phyloP scores from a whole-genome alignment of 495 filamentous ascomycete genomes.

The Talaromyces ruber region DNA sequence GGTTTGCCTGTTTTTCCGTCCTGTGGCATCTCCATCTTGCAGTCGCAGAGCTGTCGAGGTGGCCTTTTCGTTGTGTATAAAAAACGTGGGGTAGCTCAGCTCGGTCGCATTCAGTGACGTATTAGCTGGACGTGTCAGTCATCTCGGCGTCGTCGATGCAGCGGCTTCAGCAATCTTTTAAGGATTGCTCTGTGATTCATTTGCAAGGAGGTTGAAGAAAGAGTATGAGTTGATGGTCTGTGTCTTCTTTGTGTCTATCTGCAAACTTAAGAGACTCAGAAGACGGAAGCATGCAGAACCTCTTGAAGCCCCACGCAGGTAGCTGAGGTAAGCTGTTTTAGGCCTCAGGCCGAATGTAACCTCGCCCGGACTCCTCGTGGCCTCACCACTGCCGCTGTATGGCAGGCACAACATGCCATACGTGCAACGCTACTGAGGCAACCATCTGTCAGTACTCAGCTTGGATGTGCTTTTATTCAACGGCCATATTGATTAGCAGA shows the following conservation, averaged over 20 bases:
- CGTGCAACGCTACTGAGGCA: not conserved
- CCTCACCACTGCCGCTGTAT: not conserved
- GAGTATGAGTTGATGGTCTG: not conserved
- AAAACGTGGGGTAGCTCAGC: not conserved
- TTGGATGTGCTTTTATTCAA: not conserved
- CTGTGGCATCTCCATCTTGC: not conserved
- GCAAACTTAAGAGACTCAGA: not conserved
- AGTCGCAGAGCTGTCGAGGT: not conserved
- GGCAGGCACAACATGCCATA: not conserved
- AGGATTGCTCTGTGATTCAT: not conserved
- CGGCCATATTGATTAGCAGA: not conserved
- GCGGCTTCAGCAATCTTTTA: not conserved
- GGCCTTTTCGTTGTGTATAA: not conserved
- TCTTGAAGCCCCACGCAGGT: not conserved
- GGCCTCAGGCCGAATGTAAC: not conserved
- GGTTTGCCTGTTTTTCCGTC: constrained; percentile 40
- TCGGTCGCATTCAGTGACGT: not conserved
- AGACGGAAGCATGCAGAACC: not conserved
- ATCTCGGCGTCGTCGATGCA: not conserved
- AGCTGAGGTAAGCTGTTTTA: not conserved
- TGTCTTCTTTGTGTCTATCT: not conserved
- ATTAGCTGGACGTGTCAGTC: not conserved
- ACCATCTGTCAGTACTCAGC: not conserved
- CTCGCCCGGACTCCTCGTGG: not conserved
- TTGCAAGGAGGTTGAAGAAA: not conserved